A percentile compares a stretch with the other conserved stretches of the same genome.
phyloP scores from a whole-genome alignment of 805 yeast genomes.

The Candida boleticola region DNA sequence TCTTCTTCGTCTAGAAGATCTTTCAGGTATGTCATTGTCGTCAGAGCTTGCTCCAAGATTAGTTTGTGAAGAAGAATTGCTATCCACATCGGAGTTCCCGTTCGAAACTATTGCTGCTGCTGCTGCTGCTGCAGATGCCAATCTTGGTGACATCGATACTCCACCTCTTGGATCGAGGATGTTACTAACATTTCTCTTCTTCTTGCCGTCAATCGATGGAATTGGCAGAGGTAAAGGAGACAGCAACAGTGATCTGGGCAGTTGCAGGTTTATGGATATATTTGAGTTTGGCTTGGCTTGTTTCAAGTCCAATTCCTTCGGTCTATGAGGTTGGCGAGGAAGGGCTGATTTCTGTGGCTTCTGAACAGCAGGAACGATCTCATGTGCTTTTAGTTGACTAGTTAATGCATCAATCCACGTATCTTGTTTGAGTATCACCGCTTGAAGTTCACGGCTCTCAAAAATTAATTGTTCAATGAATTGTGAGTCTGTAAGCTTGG shows the following conservation, averaged over 20 bases:
- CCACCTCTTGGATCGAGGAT: conserved; percentile 6
- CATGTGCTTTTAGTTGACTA: conserved; percentile 8
- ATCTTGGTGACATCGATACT: neutral
- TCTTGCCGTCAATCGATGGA: neutral
- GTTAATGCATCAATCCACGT: conserved; percentile 11
- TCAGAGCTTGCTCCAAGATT: neutral
- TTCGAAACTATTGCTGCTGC: neutral
- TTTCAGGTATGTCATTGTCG: conserved; percentile 16
- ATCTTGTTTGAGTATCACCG: conserved; percentile 11
- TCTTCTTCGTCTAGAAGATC: conserved; percentile 20
- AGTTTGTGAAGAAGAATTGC: neutral
- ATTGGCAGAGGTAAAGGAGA: neutral
- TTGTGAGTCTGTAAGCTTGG: conserved; percentile 24
- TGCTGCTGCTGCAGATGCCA: conserved; percentile 3
- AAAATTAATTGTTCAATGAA: conserved; percentile 34
- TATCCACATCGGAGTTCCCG: neutral
- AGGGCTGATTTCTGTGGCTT: neutral
- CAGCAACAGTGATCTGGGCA: neutral
- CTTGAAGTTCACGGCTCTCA: conserved; percentile 35
- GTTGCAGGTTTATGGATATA: neutral
- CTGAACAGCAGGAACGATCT: conserved; percentile 3
- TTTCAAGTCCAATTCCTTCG: neutral
- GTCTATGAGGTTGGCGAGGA: neutral
- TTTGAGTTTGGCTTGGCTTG: neutral
- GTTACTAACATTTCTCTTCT: neutral